Evolutionary conservation across 2,329 filamentous ascomycete species (phyloP), one percentile per base, ranked within the genome.

Genomic region (Neocucurbitaria cava): DNA sequence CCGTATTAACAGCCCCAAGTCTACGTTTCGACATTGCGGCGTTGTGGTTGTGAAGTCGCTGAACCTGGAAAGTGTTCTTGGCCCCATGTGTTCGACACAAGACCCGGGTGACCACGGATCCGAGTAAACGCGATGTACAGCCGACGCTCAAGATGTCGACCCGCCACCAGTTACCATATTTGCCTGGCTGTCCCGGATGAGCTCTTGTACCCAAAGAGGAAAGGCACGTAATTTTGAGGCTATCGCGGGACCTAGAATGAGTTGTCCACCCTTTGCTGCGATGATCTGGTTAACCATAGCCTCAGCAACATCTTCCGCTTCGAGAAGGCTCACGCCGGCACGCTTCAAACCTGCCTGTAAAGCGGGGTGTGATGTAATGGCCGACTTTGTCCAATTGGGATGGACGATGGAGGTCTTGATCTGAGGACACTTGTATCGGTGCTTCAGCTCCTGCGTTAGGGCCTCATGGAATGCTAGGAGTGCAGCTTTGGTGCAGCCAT

Each of bases 261-360:
- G 55, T 58, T 80, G 78, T 20, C 74, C 76, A 47, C 77, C 76
- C 55, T 68, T 72, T 13, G 71, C 71, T 46, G 68, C 71, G 38
- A 81, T 50, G 21, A 81, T 75, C 59, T 81, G 78, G 46, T 75
- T 71, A 1, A 79, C 76, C 50, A 82, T 77, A 13, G 75, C 74
- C 52, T 79, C 70, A 17, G 75, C 70, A 7, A 81, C 77, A 38
- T 73, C 60, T 48, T 76, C 62, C 11, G 79, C 71, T 17, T 77
- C 71, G 23, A 80, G 61, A 6, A 81, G 61, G 15, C 64, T 59
- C 6, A 61, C 64, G 9, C 72, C 68, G 3, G 64, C 61, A 11
- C 61, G 64, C 48, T 71, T 59, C 20, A 81, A 62, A 2, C 72
- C 63, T 7, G 65, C 52, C 30, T 71, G 61, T 47, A 76, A 64